Conservation (phyloP, 768 basidiomycete genomes). For the Calocybe gangraenosa region DNA sequence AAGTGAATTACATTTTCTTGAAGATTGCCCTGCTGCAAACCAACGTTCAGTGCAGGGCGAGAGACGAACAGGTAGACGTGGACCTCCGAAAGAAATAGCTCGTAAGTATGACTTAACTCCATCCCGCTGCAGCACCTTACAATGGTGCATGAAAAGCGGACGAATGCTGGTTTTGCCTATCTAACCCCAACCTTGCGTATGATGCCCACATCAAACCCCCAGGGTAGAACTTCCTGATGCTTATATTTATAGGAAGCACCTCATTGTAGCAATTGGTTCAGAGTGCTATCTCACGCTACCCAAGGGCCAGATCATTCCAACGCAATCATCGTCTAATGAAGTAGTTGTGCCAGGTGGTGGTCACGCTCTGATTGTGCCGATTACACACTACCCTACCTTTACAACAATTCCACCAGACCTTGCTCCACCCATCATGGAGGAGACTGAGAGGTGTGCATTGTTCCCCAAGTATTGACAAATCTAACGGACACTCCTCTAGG, state of each 20-base stretch:
- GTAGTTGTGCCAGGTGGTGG: constrained; percentile 86
- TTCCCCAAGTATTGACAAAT: constrained; percentile 1
- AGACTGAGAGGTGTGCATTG: constrained; percentile 66
- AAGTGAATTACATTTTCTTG: constrained; percentile 78
- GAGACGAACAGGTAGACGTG: constrained; percentile 42
- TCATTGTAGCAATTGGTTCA: constrained; percentile 88
- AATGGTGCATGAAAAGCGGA: constrained; percentile 48
- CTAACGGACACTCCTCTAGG: constrained; percentile 29
- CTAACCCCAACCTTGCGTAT: constrained; percentile 86
- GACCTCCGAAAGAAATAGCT: constrained; percentile 72
- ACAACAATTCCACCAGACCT: constrained; percentile 78
- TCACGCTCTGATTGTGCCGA: constrained; percentile 90
- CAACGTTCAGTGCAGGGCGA: constrained; percentile 36
- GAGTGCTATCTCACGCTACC: constrained; percentile 97
- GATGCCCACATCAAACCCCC: constrained; percentile 23
- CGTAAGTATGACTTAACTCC: constrained; percentile 45
- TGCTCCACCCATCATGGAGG: constrained; percentile 67
- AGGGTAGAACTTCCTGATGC: constrained; percentile 7
- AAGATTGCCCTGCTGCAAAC: constrained; percentile 78
- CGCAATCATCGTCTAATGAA: constrained; percentile 50
- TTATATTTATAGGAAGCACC: constrained; percentile 66
- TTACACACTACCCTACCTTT: constrained; percentile 90
- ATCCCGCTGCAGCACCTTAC: constrained; percentile 3
- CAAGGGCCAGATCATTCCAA: constrained; percentile 91
- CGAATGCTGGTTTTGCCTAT: constrained; percentile 98